phyloP scores from a whole-genome alignment of 768 basidiomycete species.

The Mycena chlorophos region DNA sequence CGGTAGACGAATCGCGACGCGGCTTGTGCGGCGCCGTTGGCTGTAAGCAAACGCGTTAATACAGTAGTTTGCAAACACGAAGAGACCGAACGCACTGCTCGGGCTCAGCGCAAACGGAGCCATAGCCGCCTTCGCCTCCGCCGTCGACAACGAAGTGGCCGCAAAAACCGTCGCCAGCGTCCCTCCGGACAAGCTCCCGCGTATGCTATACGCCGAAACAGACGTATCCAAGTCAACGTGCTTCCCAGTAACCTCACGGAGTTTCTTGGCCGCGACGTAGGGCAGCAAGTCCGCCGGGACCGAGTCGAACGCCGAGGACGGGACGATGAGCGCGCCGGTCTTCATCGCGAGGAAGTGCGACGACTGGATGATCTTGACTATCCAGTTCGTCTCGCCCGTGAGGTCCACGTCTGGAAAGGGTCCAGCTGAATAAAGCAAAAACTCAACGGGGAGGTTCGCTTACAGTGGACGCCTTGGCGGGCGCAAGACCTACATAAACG shows the following conservation, averaged over 20 bases:
- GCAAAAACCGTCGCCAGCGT: conserved; percentile 47
- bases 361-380: conserved; percentile 62
- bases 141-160: conserved; percentile 41
- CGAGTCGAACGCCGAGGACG: conserved; percentile 77
- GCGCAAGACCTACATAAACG: conserved; percentile 62
- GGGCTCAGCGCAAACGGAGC: conserved; percentile 44
- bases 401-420: conserved; percentile 63
- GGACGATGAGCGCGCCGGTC: conserved; percentile 74
- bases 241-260: conserved; percentile 45
- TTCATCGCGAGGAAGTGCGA: conserved; percentile 72
- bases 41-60: conserved; percentile 4
- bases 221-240: conserved; percentile 53
- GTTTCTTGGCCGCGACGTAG: conserved; percentile 67
- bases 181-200: conserved; percentile 63
- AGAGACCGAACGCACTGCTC: conserved; percentile 26
- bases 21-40: conserved; percentile 27
- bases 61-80: not conserved
- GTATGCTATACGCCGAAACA: conserved; percentile 48
- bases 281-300: conserved; percentile 72
- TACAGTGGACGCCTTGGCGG: conserved; percentile 65
- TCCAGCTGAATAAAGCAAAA: not conserved
- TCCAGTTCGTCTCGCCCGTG: conserved; percentile 71
- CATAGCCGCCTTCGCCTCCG: conserved; percentile 32
- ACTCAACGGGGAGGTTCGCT: not conserved
- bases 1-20: conserved; percentile 37